Base-by-base conservation (phyloP, 345 rosid species). In the Citrus inodora region DNA sequence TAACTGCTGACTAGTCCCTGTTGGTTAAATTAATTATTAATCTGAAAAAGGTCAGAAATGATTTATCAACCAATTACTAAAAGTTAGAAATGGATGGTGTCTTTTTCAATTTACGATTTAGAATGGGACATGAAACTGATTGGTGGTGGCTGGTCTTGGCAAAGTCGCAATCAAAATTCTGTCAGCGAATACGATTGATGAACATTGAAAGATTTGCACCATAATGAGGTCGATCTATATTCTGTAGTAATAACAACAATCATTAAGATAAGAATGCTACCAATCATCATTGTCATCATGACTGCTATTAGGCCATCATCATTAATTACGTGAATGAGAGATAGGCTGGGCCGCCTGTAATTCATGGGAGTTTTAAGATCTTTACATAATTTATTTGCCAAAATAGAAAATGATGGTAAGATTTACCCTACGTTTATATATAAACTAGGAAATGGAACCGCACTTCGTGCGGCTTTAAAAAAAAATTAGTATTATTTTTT, bases 401-500 rank as follows among this genome's bases (percentile, higher is more conserved):
- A 53, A 53, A 53, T 17, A 17, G 51, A 46, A 46, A 46, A 11
- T 46, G 17, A 13, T 46, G 4, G 48, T 10, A 10, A 42, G 14
- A 10, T 42, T 0, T 42, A 42, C 14, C 16, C 13, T 40, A 9
- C 3, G 3, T 9, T 40, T 42, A 2, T 42, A 42, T 10, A 42
- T 42, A 40, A 9, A 40, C 1, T 37, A 7, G 1, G 1, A 28
- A 28, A 28, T 28, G 1, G 2, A 28, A 28, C 1, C 1, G 28
- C 0, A 2, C 2, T 28, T 28, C 2, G 1, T 0, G 0, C 0
- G 0, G 0, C 1, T 28, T 28, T 28, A 1, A 28, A 28, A 28
- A 28, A 28, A 1, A 28, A 28, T 28, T 28, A 28, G 28, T 28
- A 28, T 1, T 28, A 28, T 28, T 28, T 1, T 28, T 28, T 1